Percentiles rank a stretch among this genome's conserved stretches.
Conservation (phyloP, 305 asterid species). For the Rubia occidens region DNA sequence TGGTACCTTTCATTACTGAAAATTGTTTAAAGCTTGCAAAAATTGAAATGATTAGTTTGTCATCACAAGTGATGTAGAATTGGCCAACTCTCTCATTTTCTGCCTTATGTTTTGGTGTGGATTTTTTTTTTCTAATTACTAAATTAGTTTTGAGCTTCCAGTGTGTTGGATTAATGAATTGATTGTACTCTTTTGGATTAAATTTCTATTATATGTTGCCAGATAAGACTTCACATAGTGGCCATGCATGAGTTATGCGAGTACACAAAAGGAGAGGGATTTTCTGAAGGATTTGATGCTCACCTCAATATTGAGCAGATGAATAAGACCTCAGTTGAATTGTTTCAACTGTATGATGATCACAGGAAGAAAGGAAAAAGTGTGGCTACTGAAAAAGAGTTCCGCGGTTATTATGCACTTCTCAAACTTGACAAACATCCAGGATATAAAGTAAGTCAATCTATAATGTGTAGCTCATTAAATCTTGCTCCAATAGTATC, state of each 20-base stretch:
- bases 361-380: constrained; percentile 77
- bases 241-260: constrained; percentile 99
- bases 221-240: constrained; percentile 95
- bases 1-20: constrained; percentile 42
- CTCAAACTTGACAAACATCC: constrained; percentile 99
- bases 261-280: constrained; percentile 95
- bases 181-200: constrained; percentile 2
- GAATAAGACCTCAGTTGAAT: constrained; percentile 96
- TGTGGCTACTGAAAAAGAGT: constrained; percentile 86
- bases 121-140: neutral
- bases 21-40: neutral
- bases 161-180: neutral
- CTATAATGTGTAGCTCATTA: constrained; percentile 23
- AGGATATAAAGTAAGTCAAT: constrained; percentile 84
- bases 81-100: neutral
- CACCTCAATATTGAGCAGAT: constrained; percentile 99
- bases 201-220: constrained; percentile 29
- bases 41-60: neutral
- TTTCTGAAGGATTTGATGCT: constrained; percentile 99
- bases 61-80: constrained; percentile 1
- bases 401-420: constrained; percentile 98
- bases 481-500: constrained; percentile 25
- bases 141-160: neutral
- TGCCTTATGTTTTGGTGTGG: neutral
- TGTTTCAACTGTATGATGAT: constrained; percentile 89